These are phyloP conservation scores for Sugiyamaella japonica DNA, from an alignment of 1,139 yeast species.

Conservation along the genomic window DNA sequence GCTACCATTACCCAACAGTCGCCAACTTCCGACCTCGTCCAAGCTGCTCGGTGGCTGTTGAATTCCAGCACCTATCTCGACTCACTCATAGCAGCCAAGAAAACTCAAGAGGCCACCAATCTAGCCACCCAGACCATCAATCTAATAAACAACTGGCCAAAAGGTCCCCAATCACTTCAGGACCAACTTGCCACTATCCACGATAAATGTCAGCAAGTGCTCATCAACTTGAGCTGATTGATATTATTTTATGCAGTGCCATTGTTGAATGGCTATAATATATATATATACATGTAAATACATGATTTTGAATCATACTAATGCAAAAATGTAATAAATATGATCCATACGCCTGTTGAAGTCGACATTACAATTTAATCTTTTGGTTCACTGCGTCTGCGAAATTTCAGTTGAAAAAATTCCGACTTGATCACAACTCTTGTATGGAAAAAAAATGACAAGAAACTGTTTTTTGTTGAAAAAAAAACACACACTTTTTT, in stretches of 20 bases:
- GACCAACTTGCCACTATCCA: conserved; percentile 7
- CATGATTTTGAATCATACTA: conserved; percentile 15
- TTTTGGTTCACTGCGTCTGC: neutral
- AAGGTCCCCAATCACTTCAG: neutral
- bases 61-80: conserved; percentile 18
- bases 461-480: conserved; percentile 15
- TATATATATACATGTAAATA: conserved; percentile 11
- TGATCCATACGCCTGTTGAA: conserved; percentile 22
- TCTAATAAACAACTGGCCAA: conserved; percentile 21
- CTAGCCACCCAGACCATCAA: conserved; percentile 26
- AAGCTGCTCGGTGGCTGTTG: conserved; percentile 12
- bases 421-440: conserved; percentile 18
- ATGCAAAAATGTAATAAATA: conserved; percentile 17
- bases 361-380: conserved; percentile 13
- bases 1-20: neutral
- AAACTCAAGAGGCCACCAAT: conserved; percentile 23
- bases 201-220: conserved; percentile 3
- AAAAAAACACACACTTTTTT: conserved; percentile 3
- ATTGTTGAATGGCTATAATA: conserved; percentile 19
- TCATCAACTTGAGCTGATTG: conserved; percentile 1
- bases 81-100: conserved; percentile 17
- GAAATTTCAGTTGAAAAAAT: conserved; percentile 19
- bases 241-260: conserved; percentile 12
- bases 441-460: conserved; percentile 9
- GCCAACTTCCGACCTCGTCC: conserved; percentile 2